Percentiles rank a stretch among this genome's conserved stretches.
Conservation (phyloP, 1,284 basidiomycete species). For the Tilletia setariae region DNA sequence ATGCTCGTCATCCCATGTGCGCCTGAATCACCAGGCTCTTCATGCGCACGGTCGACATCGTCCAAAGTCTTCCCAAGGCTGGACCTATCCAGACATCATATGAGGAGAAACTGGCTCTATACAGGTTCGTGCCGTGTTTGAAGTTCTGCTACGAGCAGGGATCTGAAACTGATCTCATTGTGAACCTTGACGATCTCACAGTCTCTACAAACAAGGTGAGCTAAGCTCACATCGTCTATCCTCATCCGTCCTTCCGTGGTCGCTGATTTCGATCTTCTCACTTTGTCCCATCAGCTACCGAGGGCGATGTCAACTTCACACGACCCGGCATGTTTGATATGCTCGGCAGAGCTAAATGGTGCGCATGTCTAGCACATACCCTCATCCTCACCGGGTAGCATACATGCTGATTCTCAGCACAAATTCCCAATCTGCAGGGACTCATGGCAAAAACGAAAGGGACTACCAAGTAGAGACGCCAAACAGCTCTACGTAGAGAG, state of each 20-base stretch:
- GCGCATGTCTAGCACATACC: conserved; percentile 28
- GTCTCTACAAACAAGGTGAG: conserved; percentile 54
- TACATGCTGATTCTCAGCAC: conserved; percentile 1
- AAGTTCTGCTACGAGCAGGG: background rate
- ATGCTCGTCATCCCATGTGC: no score
- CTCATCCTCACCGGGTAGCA: conserved; percentile 10
- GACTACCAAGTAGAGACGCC: conserved; percentile 72
- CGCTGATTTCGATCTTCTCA: no score
- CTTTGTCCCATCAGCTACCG: conserved; percentile 64
- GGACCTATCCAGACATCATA: conserved; percentile 95
- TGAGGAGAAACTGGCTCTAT: conserved; percentile 92
- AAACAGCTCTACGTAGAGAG: conserved; percentile 87
- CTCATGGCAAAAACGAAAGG: conserved; percentile 87
- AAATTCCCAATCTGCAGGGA: conserved; percentile 64
- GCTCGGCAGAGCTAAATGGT: conserved; percentile 92
- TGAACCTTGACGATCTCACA: conserved; percentile 19
- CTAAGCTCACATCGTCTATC: background rate
- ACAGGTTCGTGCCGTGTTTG: conserved; percentile 63
- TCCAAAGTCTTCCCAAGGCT: conserved; percentile 81
- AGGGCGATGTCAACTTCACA: conserved; percentile 74
- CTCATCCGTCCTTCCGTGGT: no score
- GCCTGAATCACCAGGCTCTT: conserved; percentile 78
- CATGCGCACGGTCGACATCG: conserved; percentile 87
- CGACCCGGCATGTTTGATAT: conserved; percentile 88
- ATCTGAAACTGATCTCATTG: background rate